Conservation (phyloP, 148 eudicot genomes). For the Vaccinium myrtillus region DNA sequence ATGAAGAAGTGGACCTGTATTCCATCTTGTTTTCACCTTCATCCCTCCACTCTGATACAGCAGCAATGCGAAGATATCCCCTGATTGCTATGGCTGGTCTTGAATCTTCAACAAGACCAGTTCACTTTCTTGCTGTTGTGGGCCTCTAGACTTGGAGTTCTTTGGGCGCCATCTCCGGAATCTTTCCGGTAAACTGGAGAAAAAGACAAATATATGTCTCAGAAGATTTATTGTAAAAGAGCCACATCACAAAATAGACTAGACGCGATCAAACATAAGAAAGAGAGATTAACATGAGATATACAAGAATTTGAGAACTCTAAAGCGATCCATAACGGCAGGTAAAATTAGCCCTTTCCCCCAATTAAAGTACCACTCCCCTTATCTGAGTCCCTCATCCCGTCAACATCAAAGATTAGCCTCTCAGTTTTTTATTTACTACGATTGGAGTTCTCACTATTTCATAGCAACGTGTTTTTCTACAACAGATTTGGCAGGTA, state of each 20-base stretch:
- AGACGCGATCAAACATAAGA: background rate
- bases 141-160: slow-evolving; percentile 48
- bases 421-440: background rate
- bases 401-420: background rate
- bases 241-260: background rate
- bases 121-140: slow-evolving; percentile 70
- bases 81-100: slow-evolving; percentile 47
- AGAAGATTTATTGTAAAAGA: background rate
- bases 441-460: background rate
- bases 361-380: background rate
- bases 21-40: slow-evolving; percentile 1
- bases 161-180: slow-evolving; percentile 60
- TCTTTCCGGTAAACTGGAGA: slow-evolving; percentile 71
- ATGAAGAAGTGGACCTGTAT: slow-evolving; percentile 11
- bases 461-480: background rate
- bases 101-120: slow-evolving; percentile 54
- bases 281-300: background rate
- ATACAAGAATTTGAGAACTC: background rate
- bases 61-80: slow-evolving; percentile 8
- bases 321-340: background rate
- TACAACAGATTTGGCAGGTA: background rate
- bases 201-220: background rate
- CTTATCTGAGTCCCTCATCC: background rate
- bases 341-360: background rate
- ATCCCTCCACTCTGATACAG: background rate